Conservation (phyloP, 495 filamentous ascomycete species). For the Halenospora varia region DNA sequence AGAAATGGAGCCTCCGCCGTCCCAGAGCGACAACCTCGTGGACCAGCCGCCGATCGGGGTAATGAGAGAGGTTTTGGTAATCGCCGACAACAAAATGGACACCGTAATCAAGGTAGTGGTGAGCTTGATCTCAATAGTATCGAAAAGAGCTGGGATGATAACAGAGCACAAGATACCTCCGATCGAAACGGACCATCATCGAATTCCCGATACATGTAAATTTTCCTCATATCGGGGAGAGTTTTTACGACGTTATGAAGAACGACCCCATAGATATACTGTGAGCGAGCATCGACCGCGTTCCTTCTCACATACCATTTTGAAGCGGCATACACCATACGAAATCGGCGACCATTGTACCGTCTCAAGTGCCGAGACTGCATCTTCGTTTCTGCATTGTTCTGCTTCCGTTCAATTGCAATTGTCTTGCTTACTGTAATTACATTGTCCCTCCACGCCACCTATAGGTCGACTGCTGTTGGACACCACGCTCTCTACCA, state of each 20-base stretch:
- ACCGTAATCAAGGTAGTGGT: slow-evolving; percentile 77
- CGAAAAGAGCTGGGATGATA: slow-evolving; percentile 24
- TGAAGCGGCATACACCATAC: neutral
- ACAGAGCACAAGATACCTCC: slow-evolving; percentile 26
- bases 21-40: slow-evolving; percentile 78
- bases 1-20: slow-evolving; percentile 51
- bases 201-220: slow-evolving; percentile 18
- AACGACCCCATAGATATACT: slow-evolving; percentile 16
- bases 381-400: too few relatives aligned
- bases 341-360: too few relatives aligned
- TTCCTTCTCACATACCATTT: slow-evolving; percentile 1
- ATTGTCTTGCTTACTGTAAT: slow-evolving; percentile 18
- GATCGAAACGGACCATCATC: slow-evolving; percentile 20
- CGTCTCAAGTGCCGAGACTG: too few relatives aligned
- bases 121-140: slow-evolving; percentile 42
- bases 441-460: slow-evolving; percentile 4
- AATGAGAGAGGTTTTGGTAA: slow-evolving; percentile 67
- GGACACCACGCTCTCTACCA: slow-evolving; percentile 19
- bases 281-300: slow-evolving; percentile 6
- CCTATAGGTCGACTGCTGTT: neutral
- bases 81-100: slow-evolving; percentile 75
- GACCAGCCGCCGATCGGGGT: slow-evolving; percentile 72
- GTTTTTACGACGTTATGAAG: slow-evolving; percentile 21
- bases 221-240: neutral
- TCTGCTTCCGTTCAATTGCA: neutral